Base-by-base conservation (phyloP, 2,329 filamentous ascomycete genomes). In the Botrytis medusae region DNA sequence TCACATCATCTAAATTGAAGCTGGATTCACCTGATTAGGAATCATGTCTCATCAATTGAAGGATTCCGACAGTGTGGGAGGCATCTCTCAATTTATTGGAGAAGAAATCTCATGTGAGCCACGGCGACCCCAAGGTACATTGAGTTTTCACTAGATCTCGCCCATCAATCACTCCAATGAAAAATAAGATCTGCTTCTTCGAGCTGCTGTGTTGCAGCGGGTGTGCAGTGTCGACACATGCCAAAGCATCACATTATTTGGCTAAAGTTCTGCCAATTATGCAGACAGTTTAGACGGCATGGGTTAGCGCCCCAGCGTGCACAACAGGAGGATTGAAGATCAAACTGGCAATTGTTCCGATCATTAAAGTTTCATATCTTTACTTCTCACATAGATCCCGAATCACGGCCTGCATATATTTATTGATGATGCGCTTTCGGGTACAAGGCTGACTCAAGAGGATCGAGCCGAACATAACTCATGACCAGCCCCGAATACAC, bases 171-270 rank as follows among this genome's bases (percentile, higher is more conserved):
- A 22, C 64, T 40, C 46, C 46, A 54, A 68, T 68, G 14, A 29
- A 40, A 68, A n/a, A 40, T 20, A 0, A 65, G 64, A 67, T 40
- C 34, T 40, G 48, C n/a, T 64, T 3, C 60, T 29, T 10, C 18
- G 37, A 29, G 40, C 25, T 57, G 37, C 48, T 68, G 65, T 59
- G 65, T 57, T 51, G 25, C 46, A 22, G 46, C 46, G 46, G 46
- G 64, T 67, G 64, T 67, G 46, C 4, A 16, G 64, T 67, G 46
- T 67, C 46, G 40, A 67, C 46, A 51, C n/a, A 68, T 51, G 34
- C 37, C 65, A 57, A 69, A 57, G 22, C 65, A 68, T 37, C 48
- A 59, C 34, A 57, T 65, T 37, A 34, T 65, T 65, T 65, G 65
- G 65, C 65, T 57, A 44, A 57, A 69, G 25, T 57, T 32, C n/a